Conservation (phyloP, 2,329 filamentous ascomycete genomes). For the Knufia petricola region DNA sequence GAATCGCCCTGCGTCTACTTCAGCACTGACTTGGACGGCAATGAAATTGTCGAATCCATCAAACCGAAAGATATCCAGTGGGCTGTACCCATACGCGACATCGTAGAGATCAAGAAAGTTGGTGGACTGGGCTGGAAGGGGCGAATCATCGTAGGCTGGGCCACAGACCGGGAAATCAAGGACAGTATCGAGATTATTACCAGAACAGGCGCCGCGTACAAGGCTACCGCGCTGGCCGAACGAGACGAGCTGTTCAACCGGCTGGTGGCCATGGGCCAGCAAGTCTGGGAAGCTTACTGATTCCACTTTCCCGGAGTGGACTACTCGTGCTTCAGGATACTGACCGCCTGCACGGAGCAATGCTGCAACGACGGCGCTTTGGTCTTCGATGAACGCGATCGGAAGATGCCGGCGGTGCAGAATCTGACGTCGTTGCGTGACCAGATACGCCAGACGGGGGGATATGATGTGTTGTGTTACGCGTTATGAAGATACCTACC, state of each 20-base stretch:
- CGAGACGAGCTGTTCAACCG: slow-evolving; percentile 76
- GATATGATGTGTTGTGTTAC: too few species aligned
- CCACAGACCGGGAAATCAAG: slow-evolving; percentile 60
- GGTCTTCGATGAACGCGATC: neutral
- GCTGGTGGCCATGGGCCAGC: slow-evolving; percentile 62
- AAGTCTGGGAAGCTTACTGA: slow-evolving; percentile 75
- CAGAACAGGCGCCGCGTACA: slow-evolving; percentile 42
- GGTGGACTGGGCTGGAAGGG: slow-evolving; percentile 79
- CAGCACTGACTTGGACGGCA: slow-evolving; percentile 39
- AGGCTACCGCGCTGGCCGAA: slow-evolving; percentile 61
- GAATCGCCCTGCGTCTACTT: slow-evolving; percentile 61
- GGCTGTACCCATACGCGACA: slow-evolving; percentile 60
- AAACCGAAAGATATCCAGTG: slow-evolving; percentile 51
- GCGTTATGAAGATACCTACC: too few species aligned
- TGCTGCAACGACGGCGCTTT: neutral
- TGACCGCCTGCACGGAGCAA: neutral
- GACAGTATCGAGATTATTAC: slow-evolving; percentile 63
- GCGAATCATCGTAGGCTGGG: slow-evolving; percentile 73
- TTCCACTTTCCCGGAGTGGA: neutral
- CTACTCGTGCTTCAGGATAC: slow-evolving; percentile 1
- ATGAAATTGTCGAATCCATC: slow-evolving; percentile 38
- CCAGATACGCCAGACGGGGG: neutral
- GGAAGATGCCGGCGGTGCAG: neutral
- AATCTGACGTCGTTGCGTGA: neutral
- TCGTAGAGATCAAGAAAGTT: slow-evolving; percentile 65